A percentile compares a stretch with the other conserved stretches of the same genome.
These are phyloP conservation scores for Fusarium temperatum DNA, from an alignment of 2,329 filamentous ascomycete genomes.

Conservation along the genomic window DNA sequence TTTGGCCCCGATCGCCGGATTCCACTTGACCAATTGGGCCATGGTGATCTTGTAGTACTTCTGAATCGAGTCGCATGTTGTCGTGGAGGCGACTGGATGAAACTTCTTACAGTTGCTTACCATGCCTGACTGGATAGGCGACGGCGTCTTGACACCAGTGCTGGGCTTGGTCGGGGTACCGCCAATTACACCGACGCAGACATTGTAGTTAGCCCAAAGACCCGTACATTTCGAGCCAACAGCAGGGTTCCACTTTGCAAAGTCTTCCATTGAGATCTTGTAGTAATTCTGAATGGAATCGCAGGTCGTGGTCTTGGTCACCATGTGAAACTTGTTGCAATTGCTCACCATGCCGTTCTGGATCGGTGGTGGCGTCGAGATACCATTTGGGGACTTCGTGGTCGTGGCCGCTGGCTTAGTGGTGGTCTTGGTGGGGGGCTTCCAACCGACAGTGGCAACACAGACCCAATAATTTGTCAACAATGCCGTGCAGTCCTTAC, in stretches of 20 bases:
- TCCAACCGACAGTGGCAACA: neutral
- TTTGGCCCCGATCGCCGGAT: neutral
- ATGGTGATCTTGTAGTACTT: neutral
- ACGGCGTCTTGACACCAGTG: neutral
- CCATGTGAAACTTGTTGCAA: neutral
- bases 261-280: conserved; percentile 1
- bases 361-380: neutral
- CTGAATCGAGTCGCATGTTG: neutral
- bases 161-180: neutral
- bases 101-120: neutral
- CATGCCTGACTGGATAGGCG: neutral
- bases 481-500: neutral
- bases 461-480: neutral
- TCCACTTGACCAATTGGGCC: neutral
- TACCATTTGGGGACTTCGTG: neutral
- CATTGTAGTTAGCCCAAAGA: neutral
- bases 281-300: neutral
- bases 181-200: neutral
- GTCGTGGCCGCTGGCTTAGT: neutral
- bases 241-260: conserved; percentile 16
- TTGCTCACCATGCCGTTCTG: neutral
- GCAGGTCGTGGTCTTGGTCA: neutral
- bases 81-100: neutral
- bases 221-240: neutral
- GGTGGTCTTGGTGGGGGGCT: neutral